Conservation (phyloP, 2,329 filamentous ascomycete species). For the Cladosporium velox region DNA sequence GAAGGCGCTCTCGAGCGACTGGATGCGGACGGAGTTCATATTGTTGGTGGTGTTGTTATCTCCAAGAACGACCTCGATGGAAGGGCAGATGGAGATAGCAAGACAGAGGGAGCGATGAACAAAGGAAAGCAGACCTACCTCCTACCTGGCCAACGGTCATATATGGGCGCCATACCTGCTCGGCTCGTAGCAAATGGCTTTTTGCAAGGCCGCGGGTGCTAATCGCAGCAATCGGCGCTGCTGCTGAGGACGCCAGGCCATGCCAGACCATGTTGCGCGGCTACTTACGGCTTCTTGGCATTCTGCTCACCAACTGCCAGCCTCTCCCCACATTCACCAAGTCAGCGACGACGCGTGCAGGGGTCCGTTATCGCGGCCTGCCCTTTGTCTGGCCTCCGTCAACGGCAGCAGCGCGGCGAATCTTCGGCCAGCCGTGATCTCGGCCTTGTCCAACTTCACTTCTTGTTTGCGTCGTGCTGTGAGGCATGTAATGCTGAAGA, state of each 20-base stretch:
- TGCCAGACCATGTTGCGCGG: slow-evolving; percentile 10
- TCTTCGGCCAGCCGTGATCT: slow-evolving; percentile 8
- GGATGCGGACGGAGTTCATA: slow-evolving; percentile 18
- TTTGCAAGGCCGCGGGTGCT: slow-evolving; percentile 19
- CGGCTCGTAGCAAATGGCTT: slow-evolving; percentile 10
- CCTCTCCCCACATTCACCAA: slow-evolving; percentile 10
- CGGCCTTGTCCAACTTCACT: slow-evolving; percentile 4
- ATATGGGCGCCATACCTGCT: slow-evolving; percentile 19
- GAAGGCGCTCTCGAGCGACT: slow-evolving; percentile 19
- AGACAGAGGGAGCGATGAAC: slow-evolving; percentile 5
- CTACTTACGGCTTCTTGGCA: slow-evolving; percentile 20
- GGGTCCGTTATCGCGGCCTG: slow-evolving; percentile 13
- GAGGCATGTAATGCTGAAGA: not conserved
- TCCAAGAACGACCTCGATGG: not conserved
- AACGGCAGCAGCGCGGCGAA: slow-evolving; percentile 8
- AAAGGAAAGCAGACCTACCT: slow-evolving; percentile 15
- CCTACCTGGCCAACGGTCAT: slow-evolving; percentile 9
- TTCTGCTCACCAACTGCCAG: not conserved
- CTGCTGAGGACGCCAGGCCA: slow-evolving; percentile 4
- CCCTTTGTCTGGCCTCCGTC: slow-evolving; percentile 4
- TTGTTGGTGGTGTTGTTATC: not conserved
- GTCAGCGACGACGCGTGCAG: not conserved
- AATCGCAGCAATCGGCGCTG: slow-evolving; percentile 19
- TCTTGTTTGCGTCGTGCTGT: not conserved
- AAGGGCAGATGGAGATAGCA: slow-evolving; percentile 1